phyloP scores from a whole-genome alignment of 805 yeast genomes.

The Sugiyamaella mastotermitis region DNA sequence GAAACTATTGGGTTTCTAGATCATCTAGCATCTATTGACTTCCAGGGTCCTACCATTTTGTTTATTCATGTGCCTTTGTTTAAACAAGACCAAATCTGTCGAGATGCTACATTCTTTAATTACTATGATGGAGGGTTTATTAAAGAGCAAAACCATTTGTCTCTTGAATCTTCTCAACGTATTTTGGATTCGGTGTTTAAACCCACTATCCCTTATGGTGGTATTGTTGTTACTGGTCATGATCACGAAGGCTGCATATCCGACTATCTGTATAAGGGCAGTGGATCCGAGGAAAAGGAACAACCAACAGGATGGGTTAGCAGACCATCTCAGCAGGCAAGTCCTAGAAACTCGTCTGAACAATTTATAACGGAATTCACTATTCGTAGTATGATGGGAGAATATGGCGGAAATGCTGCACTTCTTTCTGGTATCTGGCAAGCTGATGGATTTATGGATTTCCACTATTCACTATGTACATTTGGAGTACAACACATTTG shows the following conservation, averaged over 20 bases:
- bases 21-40: constrained; percentile 44
- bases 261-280: constrained; percentile 47
- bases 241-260: constrained; percentile 93
- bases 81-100: constrained; percentile 75
- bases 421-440: constrained; percentile 64
- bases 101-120: constrained; percentile 73
- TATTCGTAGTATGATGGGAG: constrained; percentile 95
- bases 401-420: constrained; percentile 85
- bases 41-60: constrained; percentile 73
- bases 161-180: constrained; percentile 56
- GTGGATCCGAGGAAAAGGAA: not conserved
- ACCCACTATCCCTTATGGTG: constrained; percentile 41
- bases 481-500: constrained; percentile 86
- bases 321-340: constrained; percentile 13
- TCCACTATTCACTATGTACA: constrained; percentile 67
- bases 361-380: constrained; percentile 63
- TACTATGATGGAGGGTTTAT: constrained; percentile 60
- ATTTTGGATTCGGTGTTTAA: constrained; percentile 65
- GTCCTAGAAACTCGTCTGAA: constrained; percentile 30
- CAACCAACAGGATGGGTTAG: constrained; percentile 13
- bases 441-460: constrained; percentile 35
- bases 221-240: constrained; percentile 86
- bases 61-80: constrained; percentile 87
- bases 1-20: constrained; percentile 72
- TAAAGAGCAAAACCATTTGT: constrained; percentile 81